Evolutionary conservation across 2,329 filamentous ascomycete genomes (phyloP).

Genomic region (Penicillium italicum): DNA sequence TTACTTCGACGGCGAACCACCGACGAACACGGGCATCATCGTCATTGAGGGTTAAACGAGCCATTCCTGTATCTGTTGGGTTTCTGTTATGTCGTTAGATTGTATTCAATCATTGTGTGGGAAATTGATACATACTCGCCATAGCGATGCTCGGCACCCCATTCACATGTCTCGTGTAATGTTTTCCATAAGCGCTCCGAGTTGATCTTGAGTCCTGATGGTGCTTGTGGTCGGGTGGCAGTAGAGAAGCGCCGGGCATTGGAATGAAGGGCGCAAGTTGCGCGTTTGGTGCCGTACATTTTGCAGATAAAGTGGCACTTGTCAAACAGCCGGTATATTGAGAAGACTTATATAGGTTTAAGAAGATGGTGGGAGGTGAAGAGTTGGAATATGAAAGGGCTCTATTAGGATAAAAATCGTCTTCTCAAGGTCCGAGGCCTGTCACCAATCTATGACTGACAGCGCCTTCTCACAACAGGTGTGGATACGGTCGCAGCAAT

Average conservation of each 20-base stretch:
- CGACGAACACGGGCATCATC: slow-evolving; percentile 63
- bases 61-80: slow-evolving; percentile 56
- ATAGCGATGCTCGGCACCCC: slow-evolving; percentile 30
- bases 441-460: not conserved
- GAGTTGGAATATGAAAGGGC: not conserved
- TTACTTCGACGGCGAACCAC: slow-evolving; percentile 64
- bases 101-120: not conserved
- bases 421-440: not conserved
- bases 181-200: slow-evolving; percentile 28
- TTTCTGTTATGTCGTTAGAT: slow-evolving; percentile 10
- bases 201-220: slow-evolving; percentile 29
- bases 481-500: not conserved
- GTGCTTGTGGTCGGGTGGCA: slow-evolving; percentile 6
- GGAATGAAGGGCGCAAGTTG: slow-evolving; percentile 9
- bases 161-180: slow-evolving; percentile 33
- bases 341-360: not conserved
- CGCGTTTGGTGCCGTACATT: slow-evolving; percentile 11
- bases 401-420: not conserved
- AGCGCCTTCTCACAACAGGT: slow-evolving; percentile 4
- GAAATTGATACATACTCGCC: slow-evolving; percentile 23
- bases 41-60: slow-evolving; percentile 65
- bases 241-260: slow-evolving; percentile 14
- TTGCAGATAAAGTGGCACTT: not conserved
- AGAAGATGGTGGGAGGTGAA: not conserved
- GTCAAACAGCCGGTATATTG: not conserved